A percentile compares a stretch with the other conserved stretches of the same genome.
Conservation (phyloP, 2,329 filamentous ascomycete species). For the Trichoderma semiorbis region DNA sequence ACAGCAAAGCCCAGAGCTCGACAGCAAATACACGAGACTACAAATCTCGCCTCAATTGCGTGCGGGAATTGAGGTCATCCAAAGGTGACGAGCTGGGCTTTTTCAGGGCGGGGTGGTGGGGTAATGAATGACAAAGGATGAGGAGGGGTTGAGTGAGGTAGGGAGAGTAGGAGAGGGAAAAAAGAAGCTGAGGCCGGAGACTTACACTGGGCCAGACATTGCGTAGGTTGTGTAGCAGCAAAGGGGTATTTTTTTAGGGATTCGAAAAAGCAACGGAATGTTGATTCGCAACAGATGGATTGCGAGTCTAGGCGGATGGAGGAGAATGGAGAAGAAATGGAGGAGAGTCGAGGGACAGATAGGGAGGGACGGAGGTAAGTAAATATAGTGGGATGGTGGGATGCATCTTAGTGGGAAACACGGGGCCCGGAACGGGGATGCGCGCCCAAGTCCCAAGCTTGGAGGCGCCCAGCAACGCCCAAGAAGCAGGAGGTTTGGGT, state of each 20-base stretch:
- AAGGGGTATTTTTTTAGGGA: neutral
- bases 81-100: slow-evolving; percentile 19
- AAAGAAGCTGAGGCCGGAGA: slow-evolving; percentile 28
- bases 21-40: slow-evolving; percentile 20
- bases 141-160: slow-evolving; percentile 25
- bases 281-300: neutral
- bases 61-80: slow-evolving; percentile 37
- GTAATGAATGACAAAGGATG: slow-evolving; percentile 26
- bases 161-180: slow-evolving; percentile 22
- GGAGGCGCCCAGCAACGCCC: slow-evolving; percentile 6
- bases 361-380: slow-evolving; percentile 17
- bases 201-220: slow-evolving; percentile 69
- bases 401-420: slow-evolving; percentile 12
- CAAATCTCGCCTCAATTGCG: slow-evolving; percentile 24
- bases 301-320: neutral
- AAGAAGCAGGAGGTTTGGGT: neutral
- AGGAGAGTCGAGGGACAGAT: neutral
- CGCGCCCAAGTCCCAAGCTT: neutral
- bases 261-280: neutral
- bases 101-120: slow-evolving; percentile 40
- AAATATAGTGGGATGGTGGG: slow-evolving; percentile 14
- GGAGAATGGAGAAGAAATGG: neutral
- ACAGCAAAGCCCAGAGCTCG: neutral
- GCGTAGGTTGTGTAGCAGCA: slow-evolving; percentile 29
- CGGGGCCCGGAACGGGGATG: slow-evolving; percentile 4